Conservation (phyloP, 2,329 filamentous ascomycete genomes). For the Blastomyces parvus region DNA sequence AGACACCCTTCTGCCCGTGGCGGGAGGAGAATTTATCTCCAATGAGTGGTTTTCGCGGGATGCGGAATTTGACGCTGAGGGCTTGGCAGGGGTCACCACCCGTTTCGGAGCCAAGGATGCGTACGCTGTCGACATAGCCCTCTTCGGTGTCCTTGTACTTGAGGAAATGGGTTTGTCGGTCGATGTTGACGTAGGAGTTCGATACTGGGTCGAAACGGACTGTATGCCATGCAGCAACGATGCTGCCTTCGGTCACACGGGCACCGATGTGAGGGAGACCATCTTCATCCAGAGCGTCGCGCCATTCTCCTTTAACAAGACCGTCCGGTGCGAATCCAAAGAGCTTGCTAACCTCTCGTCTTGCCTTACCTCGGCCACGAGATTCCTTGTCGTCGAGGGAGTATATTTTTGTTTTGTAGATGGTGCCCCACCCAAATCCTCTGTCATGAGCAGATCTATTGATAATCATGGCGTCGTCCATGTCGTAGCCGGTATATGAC, state of each 20-base stretch:
- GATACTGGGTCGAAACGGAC: constrained; percentile 66
- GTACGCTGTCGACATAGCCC: constrained; percentile 85
- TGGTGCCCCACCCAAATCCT: constrained; percentile 88
- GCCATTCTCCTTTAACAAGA: constrained; percentile 59
- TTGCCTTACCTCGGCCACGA: constrained; percentile 53
- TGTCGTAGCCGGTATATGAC: constrained; percentile 97
- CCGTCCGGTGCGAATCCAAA: constrained; percentile 84
- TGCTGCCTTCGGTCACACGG: constrained; percentile 67
- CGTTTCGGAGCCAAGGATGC: constrained; percentile 75
- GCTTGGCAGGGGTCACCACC: constrained; percentile 77
- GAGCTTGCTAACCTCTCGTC: constrained; percentile 63
- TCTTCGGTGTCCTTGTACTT: constrained; percentile 90
- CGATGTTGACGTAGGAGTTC: constrained; percentile 70
- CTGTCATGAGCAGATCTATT: constrained; percentile 96
- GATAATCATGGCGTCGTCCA: constrained; percentile 99
- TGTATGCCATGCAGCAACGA: constrained; percentile 81
- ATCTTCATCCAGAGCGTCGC: constrained; percentile 71
- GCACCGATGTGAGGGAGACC: constrained; percentile 75
- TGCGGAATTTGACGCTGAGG: constrained; percentile 83
- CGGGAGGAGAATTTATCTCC: constrained; percentile 99
- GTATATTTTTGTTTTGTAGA: constrained; percentile 96
- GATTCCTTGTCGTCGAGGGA: constrained; percentile 69
- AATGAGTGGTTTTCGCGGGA: constrained; percentile 83
- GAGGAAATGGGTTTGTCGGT: constrained; percentile 76
- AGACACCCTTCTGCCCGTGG: constrained; percentile 96